Evolutionary conservation across 2,329 filamentous ascomycete species (phyloP).

Genomic region (Alternaria sp.): DNA sequence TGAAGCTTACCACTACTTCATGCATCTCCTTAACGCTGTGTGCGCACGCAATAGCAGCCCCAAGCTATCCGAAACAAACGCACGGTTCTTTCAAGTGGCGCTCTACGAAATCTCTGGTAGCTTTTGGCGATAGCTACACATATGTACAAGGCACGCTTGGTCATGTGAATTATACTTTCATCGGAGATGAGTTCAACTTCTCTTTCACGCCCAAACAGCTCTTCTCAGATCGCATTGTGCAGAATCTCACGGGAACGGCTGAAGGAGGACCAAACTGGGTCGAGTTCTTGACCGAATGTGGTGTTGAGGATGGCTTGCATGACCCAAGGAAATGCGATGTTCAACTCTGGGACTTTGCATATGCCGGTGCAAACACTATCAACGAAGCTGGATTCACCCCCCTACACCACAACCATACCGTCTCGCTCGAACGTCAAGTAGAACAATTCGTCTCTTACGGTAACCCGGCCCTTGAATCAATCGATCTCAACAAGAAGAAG

Average conservation of each 20-base stretch:
- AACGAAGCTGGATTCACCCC: slow-evolving; percentile 50
- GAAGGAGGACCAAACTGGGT: slow-evolving; percentile 65
- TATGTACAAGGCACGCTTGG: slow-evolving; percentile 64
- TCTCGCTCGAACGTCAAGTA: slow-evolving; percentile 61
- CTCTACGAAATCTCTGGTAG: slow-evolving; percentile 43
- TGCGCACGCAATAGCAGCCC: slow-evolving; percentile 9
- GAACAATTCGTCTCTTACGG: slow-evolving; percentile 58
- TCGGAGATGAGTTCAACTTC: slow-evolving; percentile 61
- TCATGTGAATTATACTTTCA: slow-evolving; percentile 62
- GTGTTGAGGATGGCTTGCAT: slow-evolving; percentile 54
- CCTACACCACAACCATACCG: slow-evolving; percentile 61
- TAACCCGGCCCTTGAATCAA: slow-evolving; percentile 49
- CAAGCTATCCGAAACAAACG: neutral
- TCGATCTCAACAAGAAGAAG: slow-evolving; percentile 43
- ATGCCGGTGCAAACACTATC: slow-evolving; percentile 62
- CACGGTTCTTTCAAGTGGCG: slow-evolving; percentile 26
- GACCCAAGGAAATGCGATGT: slow-evolving; percentile 55
- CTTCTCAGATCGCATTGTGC: slow-evolving; percentile 59
- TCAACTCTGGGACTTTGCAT: slow-evolving; percentile 66
- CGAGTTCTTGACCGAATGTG: slow-evolving; percentile 62
- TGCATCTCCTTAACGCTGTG: slow-evolving; percentile 7
- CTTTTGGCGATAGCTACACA: slow-evolving; percentile 62
- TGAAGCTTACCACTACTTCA: slow-evolving; percentile 16
- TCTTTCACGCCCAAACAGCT: slow-evolving; percentile 56
- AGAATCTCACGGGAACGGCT: slow-evolving; percentile 58